A percentile compares a stretch with the other conserved stretches of the same genome.
These are phyloP conservation scores for Solanum ossicruentum DNA, from an alignment of 257 asterid species.

Conservation along the genomic window DNA sequence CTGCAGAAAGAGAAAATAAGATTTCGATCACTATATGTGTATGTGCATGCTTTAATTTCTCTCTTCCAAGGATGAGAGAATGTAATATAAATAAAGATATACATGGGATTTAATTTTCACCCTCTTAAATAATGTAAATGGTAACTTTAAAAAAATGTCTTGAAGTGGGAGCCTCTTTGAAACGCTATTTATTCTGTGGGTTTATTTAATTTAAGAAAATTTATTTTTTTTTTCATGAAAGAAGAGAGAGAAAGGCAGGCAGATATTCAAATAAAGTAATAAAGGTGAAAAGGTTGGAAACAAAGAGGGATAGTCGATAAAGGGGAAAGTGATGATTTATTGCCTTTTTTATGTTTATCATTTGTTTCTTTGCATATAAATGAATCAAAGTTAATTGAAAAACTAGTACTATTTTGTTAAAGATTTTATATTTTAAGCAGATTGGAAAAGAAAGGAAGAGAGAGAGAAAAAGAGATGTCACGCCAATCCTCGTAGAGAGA, in stretches of 20 bases:
- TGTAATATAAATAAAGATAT: background rate
- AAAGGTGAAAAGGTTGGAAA: slow-evolving; percentile 12
- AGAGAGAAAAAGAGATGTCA: slow-evolving; percentile 9
- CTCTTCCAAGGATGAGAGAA: background rate
- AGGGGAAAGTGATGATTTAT: slow-evolving; percentile 17
- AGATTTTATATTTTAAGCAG: background rate
- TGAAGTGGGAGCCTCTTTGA: background rate
- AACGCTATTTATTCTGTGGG: background rate
- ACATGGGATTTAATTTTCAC: background rate
- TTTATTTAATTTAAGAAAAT: background rate
- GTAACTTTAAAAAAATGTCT: background rate
- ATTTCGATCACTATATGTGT: background rate
- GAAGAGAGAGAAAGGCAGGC: slow-evolving; percentile 14
- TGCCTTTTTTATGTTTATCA: slow-evolving; percentile 48
- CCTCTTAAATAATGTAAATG: background rate
- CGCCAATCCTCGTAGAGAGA: slow-evolving; percentile 41
- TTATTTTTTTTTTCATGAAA: background rate
- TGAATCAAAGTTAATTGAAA: slow-evolving; percentile 1
- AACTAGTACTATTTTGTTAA: background rate
- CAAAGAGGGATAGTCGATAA: slow-evolving; percentile 18
- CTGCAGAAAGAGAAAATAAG: background rate
- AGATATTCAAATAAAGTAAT: slow-evolving; percentile 36
- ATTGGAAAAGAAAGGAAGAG: background rate
- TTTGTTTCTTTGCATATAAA: slow-evolving; percentile 33
- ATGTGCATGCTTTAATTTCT: background rate